Percentiles rank a stretch among this genome's conserved stretches.
Evolutionary conservation across 2,329 filamentous ascomycete genomes (phyloP).

Genomic region (Microdochium paspali): DNA sequence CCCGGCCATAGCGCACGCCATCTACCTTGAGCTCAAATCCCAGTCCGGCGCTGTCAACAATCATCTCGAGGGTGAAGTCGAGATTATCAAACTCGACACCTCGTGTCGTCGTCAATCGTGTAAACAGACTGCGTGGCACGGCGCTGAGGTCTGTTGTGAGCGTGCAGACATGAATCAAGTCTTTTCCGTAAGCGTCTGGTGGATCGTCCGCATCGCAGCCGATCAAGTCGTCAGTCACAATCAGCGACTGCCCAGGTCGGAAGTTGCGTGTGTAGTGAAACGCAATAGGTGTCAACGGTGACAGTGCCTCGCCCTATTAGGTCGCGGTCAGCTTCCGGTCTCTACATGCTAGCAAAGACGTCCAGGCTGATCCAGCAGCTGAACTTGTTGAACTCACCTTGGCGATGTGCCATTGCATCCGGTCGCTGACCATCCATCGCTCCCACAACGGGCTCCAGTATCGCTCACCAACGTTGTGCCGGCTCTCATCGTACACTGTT

Average conservation of each 20-base stretch:
- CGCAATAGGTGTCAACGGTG: conserved; percentile 62
- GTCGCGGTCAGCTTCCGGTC: neutral
- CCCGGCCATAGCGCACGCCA: conserved; percentile 65
- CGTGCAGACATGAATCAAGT: conserved; percentile 66
- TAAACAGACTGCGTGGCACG: conserved; percentile 66
- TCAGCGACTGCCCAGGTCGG: conserved; percentile 63
- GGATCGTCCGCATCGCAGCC: conserved; percentile 63
- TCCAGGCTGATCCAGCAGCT: too few relatives aligned
- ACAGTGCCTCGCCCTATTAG: conserved; percentile 68
- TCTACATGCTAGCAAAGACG: too few relatives aligned
- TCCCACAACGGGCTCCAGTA: conserved; percentile 79
- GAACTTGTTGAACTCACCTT: too few relatives aligned
- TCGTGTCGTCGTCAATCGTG: conserved; percentile 65
- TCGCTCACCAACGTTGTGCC: conserved; percentile 61
- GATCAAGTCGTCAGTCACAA: conserved; percentile 74
- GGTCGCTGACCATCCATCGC: conserved; percentile 72
- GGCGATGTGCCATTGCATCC: conserved; percentile 80
- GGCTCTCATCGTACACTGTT: conserved; percentile 68
- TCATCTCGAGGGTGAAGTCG: conserved; percentile 77
- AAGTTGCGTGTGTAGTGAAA: conserved; percentile 86
- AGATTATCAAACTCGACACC: conserved; percentile 76
- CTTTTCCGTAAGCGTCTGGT: conserved; percentile 48
- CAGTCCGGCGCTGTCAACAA: conserved; percentile 66
- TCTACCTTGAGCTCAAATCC: conserved; percentile 74
- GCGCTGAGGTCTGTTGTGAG: conserved; percentile 71